Evolutionary conservation across 2,329 filamentous ascomycete genomes (phyloP).

Genomic region (Akanthomyces dipterigenus): DNA sequence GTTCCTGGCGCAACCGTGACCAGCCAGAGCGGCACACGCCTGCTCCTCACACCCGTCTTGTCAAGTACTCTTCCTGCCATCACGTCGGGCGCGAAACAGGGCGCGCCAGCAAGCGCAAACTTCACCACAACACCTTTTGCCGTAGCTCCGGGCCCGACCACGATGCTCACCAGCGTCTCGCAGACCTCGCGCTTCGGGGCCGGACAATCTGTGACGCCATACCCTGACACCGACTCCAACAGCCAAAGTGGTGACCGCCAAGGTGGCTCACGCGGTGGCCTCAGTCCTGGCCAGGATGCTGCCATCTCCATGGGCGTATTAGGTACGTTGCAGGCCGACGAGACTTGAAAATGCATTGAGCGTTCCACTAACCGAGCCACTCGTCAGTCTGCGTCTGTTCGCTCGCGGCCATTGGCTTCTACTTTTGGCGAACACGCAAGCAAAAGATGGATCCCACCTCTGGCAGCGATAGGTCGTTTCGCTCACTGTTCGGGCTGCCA

Average conservation of each 20-base stretch:
- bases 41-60: not conserved
- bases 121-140: not conserved
- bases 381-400: slow-evolving; percentile 1
- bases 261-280: not conserved
- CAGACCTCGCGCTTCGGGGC: not conserved
- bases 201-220: not conserved
- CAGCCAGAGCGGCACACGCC: not conserved
- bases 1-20: not conserved
- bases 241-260: not conserved
- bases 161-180: not conserved
- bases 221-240: not conserved
- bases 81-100: not conserved
- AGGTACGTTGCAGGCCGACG: not conserved
- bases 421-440: slow-evolving; percentile 7
- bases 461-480: not conserved
- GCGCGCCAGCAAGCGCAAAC: not conserved
- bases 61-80: not conserved
- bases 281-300: not conserved
- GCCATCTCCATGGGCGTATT: slow-evolving; percentile 1
- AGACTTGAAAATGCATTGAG: not conserved
- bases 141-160: not conserved
- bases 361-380: not conserved
- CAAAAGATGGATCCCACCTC: not conserved
- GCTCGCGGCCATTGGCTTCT: not conserved
- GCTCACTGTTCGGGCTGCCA: not conserved